Evolutionary conservation across 768 basidiomycete species (phyloP).

Genomic region (Roridomyces roridus): DNA sequence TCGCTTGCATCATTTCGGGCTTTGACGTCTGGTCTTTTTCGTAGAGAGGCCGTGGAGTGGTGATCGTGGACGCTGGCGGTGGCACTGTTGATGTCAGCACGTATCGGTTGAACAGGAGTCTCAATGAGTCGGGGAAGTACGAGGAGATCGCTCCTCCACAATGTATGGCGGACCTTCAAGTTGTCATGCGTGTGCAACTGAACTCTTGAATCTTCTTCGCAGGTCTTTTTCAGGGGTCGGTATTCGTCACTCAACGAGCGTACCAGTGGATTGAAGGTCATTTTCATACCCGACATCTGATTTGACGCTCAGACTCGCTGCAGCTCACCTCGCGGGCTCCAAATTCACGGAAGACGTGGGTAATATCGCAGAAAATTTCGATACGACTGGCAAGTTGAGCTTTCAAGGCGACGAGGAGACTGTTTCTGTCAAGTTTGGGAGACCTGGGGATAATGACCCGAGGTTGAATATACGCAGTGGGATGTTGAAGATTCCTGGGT

Average conservation of each 20-base stretch:
- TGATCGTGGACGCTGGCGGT: slow-evolving; percentile 60
- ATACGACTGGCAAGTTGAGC: slow-evolving; percentile 51
- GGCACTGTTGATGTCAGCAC: slow-evolving; percentile 68
- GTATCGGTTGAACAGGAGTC: slow-evolving; percentile 45
- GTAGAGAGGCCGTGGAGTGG: slow-evolving; percentile 39
- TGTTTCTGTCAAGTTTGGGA: slow-evolving; percentile 54
- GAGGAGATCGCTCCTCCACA: slow-evolving; percentile 56
- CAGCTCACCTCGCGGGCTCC: slow-evolving; percentile 48
- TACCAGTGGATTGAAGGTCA: slow-evolving; percentile 46
- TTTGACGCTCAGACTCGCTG: slow-evolving; percentile 5
- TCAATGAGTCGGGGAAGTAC: slow-evolving; percentile 36
- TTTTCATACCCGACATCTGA: background rate
- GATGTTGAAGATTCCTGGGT: slow-evolving; percentile 50
- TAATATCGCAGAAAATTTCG: slow-evolving; percentile 48
- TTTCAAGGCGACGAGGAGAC: slow-evolving; percentile 47
- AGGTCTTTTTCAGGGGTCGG: slow-evolving; percentile 59
- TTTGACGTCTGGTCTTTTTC: background rate
- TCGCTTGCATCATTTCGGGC: slow-evolving; percentile 20
- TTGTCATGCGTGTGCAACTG: no score
- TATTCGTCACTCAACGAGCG: slow-evolving; percentile 56
- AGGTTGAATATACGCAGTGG: slow-evolving; percentile 50
- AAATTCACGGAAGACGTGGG: slow-evolving; percentile 47
- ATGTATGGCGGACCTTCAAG: no score
- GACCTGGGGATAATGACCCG: slow-evolving; percentile 44
- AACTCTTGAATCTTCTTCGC: no score